Conservation (phyloP, 192 early-diverging fungal species). For the Gorgonomyces haynaldii region DNA sequence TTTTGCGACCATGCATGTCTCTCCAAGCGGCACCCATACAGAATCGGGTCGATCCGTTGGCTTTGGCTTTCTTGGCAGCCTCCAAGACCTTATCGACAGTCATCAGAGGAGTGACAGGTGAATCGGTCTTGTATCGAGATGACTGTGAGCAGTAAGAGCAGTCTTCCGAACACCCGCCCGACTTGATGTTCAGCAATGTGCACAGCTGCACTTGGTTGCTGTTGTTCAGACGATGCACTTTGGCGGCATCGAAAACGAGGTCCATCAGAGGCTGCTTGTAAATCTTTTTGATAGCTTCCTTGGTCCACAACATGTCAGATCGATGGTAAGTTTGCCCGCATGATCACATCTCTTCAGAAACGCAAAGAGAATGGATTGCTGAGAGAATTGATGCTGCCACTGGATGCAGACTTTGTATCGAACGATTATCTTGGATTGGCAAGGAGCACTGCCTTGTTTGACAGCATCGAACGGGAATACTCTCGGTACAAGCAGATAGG, state of each 20-base stretch:
- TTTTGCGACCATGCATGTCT: conserved; percentile 65
- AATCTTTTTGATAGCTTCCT: conserved; percentile 59
- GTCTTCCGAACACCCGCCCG: conserved; percentile 74
- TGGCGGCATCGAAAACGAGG: conserved; percentile 59
- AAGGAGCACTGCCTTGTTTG: conserved; percentile 20
- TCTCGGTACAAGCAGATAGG: conserved; percentile 18
- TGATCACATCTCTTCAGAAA: background rate
- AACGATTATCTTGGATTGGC: conserved; percentile 76
- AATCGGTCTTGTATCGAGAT: conserved; percentile 54
- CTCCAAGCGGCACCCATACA: conserved; percentile 86
- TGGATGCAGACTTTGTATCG: conserved; percentile 54
- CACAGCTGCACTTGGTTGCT: conserved; percentile 65
- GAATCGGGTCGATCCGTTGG: conserved; percentile 66
- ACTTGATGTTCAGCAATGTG: conserved; percentile 70
- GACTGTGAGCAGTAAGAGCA: conserved; percentile 70
- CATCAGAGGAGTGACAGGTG: conserved; percentile 59
- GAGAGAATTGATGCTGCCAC: background rate
- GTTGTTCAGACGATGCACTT: conserved; percentile 62
- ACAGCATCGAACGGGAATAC: too few species aligned
- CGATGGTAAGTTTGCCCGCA: too few species aligned
- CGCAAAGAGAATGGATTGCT: background rate
- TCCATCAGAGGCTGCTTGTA: conserved; percentile 70
- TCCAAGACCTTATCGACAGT: conserved; percentile 56
- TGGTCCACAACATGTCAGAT: conserved; percentile 58
- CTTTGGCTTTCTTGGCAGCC: conserved; percentile 61